phyloP scores from a whole-genome alignment of 257 asterid species.

The Ligustrum vulgare region DNA sequence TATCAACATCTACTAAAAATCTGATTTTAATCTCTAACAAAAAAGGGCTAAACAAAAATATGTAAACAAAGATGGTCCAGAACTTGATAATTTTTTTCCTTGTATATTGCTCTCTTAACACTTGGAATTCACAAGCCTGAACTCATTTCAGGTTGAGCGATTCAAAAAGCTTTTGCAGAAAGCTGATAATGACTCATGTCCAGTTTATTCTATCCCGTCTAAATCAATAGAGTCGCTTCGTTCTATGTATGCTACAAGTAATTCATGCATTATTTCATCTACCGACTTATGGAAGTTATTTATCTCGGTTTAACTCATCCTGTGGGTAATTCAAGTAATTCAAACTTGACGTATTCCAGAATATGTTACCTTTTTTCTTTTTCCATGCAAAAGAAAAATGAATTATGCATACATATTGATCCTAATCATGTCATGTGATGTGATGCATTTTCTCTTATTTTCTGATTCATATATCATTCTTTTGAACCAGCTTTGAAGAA shows the following conservation, averaged over 20 bases:
- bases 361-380: too few relatives aligned
- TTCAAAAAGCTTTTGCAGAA: conserved; percentile 66
- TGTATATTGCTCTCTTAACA: too few relatives aligned
- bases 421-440: background rate
- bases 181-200: conserved; percentile 67
- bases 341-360: background rate
- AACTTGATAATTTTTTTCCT: too few relatives aligned
- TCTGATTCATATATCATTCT: conserved; percentile 17
- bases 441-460: background rate
- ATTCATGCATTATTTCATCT: conserved; percentile 6
- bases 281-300: background rate
- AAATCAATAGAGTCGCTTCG: conserved; percentile 60
- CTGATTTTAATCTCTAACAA: too few relatives aligned
- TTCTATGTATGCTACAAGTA: conserved; percentile 56
- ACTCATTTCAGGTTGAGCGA: too few relatives aligned
- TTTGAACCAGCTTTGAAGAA: conserved; percentile 65
- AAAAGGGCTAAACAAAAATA: too few relatives aligned
- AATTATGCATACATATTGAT: background rate
- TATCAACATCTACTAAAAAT: too few relatives aligned
- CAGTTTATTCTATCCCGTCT: conserved; percentile 49
- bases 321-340: background rate
- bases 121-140: too few relatives aligned
- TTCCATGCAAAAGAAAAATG: background rate
- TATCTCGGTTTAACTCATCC: too few relatives aligned
- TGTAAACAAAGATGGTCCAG: too few relatives aligned